Evolutionary conservation across 2,329 filamentous ascomycete species (phyloP).

Genomic region (Trichoderma hamatum): DNA sequence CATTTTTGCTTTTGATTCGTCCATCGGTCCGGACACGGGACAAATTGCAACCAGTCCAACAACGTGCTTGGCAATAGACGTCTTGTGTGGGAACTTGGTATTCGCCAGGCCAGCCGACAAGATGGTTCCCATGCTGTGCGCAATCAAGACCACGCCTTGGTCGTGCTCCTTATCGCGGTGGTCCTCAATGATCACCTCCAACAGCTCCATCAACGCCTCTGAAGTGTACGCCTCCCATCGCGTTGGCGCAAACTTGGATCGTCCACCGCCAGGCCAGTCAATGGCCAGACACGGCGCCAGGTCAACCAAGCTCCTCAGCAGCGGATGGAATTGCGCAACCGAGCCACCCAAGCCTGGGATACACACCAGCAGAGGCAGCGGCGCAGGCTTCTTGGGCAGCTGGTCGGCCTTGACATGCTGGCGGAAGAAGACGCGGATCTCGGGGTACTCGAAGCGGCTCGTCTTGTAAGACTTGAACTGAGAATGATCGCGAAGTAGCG

Average conservation of each 20-base stretch:
- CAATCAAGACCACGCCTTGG: constrained; percentile 79
- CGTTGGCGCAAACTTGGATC: constrained; percentile 72
- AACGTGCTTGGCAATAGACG: constrained; percentile 64
- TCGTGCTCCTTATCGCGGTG: constrained; percentile 65
- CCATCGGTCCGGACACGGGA: constrained; percentile 68
- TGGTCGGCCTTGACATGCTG: constrained; percentile 81
- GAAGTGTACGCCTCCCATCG: constrained; percentile 79
- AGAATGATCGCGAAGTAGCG: constrained; percentile 78
- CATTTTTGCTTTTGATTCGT: constrained; percentile 48
- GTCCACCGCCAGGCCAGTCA: constrained; percentile 87
- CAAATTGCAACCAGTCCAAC: constrained; percentile 80
- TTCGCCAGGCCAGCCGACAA: constrained; percentile 71
- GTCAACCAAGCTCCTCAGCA: constrained; percentile 80
- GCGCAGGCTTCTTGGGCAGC: constrained; percentile 70
- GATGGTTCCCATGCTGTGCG: constrained; percentile 88
- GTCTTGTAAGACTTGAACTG: constrained; percentile 74
- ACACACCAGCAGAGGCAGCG: constrained; percentile 84
- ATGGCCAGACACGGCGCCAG: constrained; percentile 80
- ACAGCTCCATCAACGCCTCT: constrained; percentile 72
- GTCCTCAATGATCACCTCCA: constrained; percentile 73
- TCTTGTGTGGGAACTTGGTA: constrained; percentile 46
- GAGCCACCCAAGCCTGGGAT: constrained; percentile 94
- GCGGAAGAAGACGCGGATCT: constrained; percentile 80
- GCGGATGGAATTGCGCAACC: constrained; percentile 79
- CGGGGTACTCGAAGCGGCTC: constrained; percentile 68